phyloP scores from a whole-genome alignment of 2,329 filamentous ascomycete species.

The Stromatinia cepivora region DNA sequence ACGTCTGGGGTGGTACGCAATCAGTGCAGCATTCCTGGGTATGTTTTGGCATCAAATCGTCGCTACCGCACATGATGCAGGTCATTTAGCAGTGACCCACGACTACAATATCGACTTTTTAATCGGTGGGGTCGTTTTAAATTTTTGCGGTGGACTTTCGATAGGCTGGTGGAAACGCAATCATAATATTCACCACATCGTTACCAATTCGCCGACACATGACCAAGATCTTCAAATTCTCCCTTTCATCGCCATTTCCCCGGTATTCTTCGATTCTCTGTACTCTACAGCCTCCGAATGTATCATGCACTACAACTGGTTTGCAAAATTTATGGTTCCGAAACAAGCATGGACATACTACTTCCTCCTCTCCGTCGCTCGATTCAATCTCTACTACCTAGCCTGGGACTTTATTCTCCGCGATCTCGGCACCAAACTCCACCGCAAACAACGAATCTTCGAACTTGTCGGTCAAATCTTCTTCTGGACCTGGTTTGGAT shows the following conservation, averaged over 20 bases:
- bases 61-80: constrained; percentile 91
- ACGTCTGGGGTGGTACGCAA: constrained; percentile 62
- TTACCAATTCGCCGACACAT: constrained; percentile 93
- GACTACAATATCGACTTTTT: constrained; percentile 78
- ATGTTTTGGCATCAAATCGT: constrained; percentile 92
- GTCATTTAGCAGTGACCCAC: constrained; percentile 97
- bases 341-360: constrained; percentile 84
- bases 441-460: constrained; percentile 79
- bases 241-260: constrained; percentile 84
- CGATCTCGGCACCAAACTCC: constrained; percentile 68
- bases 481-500: constrained; percentile 88
- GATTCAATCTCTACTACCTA: constrained; percentile 83
- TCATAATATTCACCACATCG: constrained; percentile 95
- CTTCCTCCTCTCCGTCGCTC: constrained; percentile 73
- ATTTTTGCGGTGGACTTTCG: constrained; percentile 88
- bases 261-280: constrained; percentile 72
- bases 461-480: constrained; percentile 75
- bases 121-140: constrained; percentile 87
- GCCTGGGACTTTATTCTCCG: constrained; percentile 76
- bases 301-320: constrained; percentile 73
- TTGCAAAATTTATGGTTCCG: constrained; percentile 70
- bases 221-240: constrained; percentile 94
- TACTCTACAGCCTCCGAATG: constrained; percentile 81
- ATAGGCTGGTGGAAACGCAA: constrained; percentile 97
- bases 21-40: constrained; percentile 74